Conservation (phyloP, 805 yeast genomes). For the Isabelozyma gotoi region DNA sequence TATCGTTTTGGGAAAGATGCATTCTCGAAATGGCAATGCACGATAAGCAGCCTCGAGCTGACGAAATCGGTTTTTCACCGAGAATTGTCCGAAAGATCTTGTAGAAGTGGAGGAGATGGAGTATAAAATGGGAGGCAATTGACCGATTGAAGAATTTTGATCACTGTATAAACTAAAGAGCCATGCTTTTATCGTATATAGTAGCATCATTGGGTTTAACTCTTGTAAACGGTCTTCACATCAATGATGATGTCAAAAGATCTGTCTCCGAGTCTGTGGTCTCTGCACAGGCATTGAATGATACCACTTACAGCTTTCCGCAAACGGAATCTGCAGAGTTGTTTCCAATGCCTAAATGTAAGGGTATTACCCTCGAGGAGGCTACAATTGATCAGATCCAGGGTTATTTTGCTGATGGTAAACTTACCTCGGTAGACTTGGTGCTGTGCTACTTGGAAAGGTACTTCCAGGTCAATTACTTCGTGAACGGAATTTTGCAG, state of each 20-base stretch:
- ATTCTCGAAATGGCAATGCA: neutral
- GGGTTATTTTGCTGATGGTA: conserved; percentile 17
- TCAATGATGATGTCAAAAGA: conserved; percentile 3
- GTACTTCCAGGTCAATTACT: conserved; percentile 19
- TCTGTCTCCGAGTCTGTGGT: conserved; percentile 2
- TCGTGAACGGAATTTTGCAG: conserved; percentile 17
- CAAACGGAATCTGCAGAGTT: conserved; percentile 5
- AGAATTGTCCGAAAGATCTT: no score
- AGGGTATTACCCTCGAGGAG: conserved; percentile 21
- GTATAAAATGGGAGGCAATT: no score
- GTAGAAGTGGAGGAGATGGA: no score
- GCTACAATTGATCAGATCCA: conserved; percentile 28
- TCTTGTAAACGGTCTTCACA: neutral
- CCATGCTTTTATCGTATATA: neutral
- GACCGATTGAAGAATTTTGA: neutral
- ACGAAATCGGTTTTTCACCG: no score
- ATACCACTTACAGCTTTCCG: conserved; percentile 5
- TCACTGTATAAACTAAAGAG: neutral
- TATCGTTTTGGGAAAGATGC: neutral
- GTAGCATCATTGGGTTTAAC: neutral
- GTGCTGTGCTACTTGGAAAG: conserved; percentile 20
- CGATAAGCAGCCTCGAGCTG: neutral
- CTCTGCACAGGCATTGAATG: conserved; percentile 4
- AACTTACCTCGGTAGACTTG: conserved; percentile 16
- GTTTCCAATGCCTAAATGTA: conserved; percentile 16